Conservation (phyloP, 495 filamentous ascomycete species). For the Staphylotrichum tortipilum region DNA sequence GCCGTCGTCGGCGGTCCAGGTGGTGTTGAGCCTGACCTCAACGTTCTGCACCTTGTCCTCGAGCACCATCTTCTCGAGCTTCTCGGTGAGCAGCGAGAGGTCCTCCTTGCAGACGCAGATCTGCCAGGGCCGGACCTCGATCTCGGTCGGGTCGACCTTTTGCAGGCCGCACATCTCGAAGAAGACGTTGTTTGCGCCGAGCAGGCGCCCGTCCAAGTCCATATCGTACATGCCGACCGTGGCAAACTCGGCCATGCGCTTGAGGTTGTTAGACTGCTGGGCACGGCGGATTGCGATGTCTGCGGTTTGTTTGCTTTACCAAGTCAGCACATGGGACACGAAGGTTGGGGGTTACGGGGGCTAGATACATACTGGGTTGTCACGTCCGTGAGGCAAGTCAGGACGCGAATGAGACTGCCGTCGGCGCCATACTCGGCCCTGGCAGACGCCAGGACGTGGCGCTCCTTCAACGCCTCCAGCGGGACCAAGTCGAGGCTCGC, state of each 20-base stretch:
- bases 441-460: conserved; percentile 31
- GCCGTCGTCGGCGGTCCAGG: conserved; percentile 24
- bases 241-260: conserved; percentile 39
- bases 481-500: conserved; percentile 28
- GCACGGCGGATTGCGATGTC: conserved; percentile 36
- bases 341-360: background rate
- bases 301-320: conserved; percentile 20
- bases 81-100: conserved; percentile 15
- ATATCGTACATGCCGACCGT: conserved; percentile 43
- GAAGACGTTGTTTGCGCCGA: conserved; percentile 38
- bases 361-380: conserved; percentile 27
- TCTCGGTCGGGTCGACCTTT: conserved; percentile 23
- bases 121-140: conserved; percentile 30
- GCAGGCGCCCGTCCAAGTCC: conserved; percentile 33
- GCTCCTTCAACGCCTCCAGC: conserved; percentile 23
- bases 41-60: conserved; percentile 24
- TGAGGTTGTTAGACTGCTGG: conserved; percentile 40
- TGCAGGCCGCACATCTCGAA: conserved; percentile 36
- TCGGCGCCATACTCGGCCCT: conserved; percentile 32
- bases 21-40: conserved; percentile 29
- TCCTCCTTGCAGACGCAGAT: conserved; percentile 27
- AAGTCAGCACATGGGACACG: background rate
- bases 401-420: conserved; percentile 30
- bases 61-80: conserved; percentile 20
- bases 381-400: conserved; percentile 41